Evolutionary conservation across 192 early-diverging fungal genomes (phyloP).

Genomic region (Backusella parvicylindrica): DNA sequence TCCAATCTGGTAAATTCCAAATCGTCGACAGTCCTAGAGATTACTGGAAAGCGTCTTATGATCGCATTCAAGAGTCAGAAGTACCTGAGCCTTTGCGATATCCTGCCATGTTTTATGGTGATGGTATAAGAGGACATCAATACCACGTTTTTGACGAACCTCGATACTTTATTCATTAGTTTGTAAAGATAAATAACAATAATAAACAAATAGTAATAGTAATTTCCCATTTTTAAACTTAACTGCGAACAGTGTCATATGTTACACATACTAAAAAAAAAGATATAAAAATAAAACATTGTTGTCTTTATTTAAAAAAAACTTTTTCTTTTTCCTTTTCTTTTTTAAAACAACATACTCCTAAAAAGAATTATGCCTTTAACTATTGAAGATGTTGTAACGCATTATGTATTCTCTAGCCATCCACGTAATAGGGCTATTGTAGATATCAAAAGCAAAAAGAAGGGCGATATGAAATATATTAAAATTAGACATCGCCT

Average conservation of each 20-base stretch:
- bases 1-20: constrained; percentile 75
- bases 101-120: constrained; percentile 64
- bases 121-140: constrained; percentile 67
- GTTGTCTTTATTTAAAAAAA: neutral
- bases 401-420: constrained; percentile 10
- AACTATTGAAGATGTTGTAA: constrained; percentile 9
- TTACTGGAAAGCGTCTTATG: constrained; percentile 54
- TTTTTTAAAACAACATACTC: neutral
- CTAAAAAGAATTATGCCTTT: neutral
- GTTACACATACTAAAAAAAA: neutral
- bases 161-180: constrained; percentile 54
- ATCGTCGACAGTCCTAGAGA: constrained; percentile 42
- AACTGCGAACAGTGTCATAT: neutral
- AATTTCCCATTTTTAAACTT: constrained; percentile 2
- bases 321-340: neutral
- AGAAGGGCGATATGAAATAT: constrained; percentile 10
- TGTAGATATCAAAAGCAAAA: constrained; percentile 22
- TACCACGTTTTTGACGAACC: constrained; percentile 82
- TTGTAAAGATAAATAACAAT: constrained; percentile 4
- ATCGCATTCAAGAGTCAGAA: constrained; percentile 52
- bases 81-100: constrained; percentile 54
- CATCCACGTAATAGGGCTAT: constrained; percentile 18
- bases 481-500: constrained; percentile 19
- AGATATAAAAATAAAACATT: neutral
- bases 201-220: neutral